phyloP scores from a whole-genome alignment of 352 stramenopile species.

The Phytophthora pseudosyringae region DNA sequence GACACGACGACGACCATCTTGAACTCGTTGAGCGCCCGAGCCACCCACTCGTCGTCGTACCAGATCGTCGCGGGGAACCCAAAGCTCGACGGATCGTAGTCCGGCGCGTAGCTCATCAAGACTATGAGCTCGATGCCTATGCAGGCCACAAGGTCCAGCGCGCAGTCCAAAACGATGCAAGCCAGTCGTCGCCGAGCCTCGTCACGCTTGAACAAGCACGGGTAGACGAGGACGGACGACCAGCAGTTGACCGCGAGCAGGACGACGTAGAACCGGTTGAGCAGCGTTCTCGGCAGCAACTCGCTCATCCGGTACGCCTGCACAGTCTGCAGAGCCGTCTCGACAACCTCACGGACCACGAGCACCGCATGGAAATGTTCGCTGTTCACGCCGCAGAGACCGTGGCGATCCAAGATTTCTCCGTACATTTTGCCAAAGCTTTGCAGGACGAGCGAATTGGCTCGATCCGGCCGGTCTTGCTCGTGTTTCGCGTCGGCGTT shows the following conservation, averaged over 20 bases:
- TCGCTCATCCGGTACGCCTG: constrained; percentile 40
- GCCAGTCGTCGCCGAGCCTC: constrained; percentile 23
- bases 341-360: constrained; percentile 24
- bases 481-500: neutral
- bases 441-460: constrained; percentile 8
- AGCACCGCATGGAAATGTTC: constrained; percentile 14
- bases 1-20: constrained; percentile 39
- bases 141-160: constrained; percentile 28
- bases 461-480: constrained; percentile 5
- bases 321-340: constrained; percentile 29
- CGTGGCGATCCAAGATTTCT: constrained; percentile 9
- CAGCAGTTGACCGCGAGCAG: constrained; percentile 40
- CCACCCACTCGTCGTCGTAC: constrained; percentile 38
- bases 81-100: constrained; percentile 3
- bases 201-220: constrained; percentile 17
- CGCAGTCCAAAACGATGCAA: constrained; percentile 27
- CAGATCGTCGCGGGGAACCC: constrained; percentile 26
- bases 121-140: constrained; percentile 30
- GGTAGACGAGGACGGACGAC: constrained; percentile 26
- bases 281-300: constrained; percentile 26
- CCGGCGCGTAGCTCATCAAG: constrained; percentile 11
- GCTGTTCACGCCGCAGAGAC: constrained; percentile 24
- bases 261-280: constrained; percentile 44
- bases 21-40: constrained; percentile 35
- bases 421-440: constrained; percentile 20